These are phyloP conservation scores for Penicillium coffeae DNA, from an alignment of 495 filamentous ascomycete genomes.

Conservation along the genomic window DNA sequence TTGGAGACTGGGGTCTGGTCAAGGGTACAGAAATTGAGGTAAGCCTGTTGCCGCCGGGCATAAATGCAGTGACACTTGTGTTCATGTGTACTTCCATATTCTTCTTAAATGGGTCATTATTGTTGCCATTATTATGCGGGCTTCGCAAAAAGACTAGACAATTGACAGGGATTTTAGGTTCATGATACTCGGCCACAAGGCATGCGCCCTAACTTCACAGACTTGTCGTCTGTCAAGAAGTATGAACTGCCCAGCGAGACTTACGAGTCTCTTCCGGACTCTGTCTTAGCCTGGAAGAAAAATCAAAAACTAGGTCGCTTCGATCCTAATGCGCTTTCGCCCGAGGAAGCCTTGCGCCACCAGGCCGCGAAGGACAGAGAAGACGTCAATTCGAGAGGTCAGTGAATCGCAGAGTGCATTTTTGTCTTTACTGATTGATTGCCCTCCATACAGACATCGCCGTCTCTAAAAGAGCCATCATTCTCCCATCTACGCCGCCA, in stretches of 20 bases:
- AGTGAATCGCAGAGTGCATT: too few relatives aligned
- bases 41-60: too few relatives aligned
- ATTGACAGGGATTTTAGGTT: constrained; percentile 49
- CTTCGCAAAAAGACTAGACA: too few relatives aligned
- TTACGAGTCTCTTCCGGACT: constrained; percentile 79
- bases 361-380: constrained; percentile 61
- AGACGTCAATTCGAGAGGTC: constrained; percentile 57
- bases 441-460: constrained; percentile 26
- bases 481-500: constrained; percentile 42
- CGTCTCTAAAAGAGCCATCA: constrained; percentile 34
- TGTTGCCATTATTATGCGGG: too few relatives aligned
- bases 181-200: constrained; percentile 70
- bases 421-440: background rate
- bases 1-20: constrained; percentile 38
- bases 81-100: too few relatives aligned
- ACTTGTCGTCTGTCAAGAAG: constrained; percentile 76
- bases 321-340: constrained; percentile 73
- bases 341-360: constrained; percentile 54
- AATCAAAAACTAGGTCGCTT: constrained; percentile 89
- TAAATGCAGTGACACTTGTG: too few relatives aligned
- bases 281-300: constrained; percentile 91
- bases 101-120: too few relatives aligned
- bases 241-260: constrained; percentile 75
- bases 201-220: constrained; percentile 70
- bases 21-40: constrained; percentile 46